phyloP scores from a whole-genome alignment of 2,329 filamentous ascomycete genomes.

The Lachnellula cervina region DNA sequence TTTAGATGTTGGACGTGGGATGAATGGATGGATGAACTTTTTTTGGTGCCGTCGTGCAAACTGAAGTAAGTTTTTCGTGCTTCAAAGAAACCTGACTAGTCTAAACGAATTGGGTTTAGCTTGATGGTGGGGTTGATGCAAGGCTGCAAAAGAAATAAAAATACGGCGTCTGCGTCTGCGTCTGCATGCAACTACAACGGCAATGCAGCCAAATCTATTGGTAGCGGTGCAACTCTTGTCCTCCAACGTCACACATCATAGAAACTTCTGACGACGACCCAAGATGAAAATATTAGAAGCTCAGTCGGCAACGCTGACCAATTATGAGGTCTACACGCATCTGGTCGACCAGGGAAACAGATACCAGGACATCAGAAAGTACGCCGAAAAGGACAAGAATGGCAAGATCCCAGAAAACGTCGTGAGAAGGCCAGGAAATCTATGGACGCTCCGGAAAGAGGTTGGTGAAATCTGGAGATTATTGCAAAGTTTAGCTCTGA shows the following conservation, averaged over 20 bases:
- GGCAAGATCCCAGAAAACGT: slow-evolving; percentile 13
- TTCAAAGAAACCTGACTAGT: neutral
- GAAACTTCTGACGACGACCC: neutral
- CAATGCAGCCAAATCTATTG: slow-evolving; percentile 2
- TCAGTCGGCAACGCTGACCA: slow-evolving; percentile 64
- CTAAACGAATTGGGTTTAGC: neutral
- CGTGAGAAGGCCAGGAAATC: slow-evolving; percentile 47
- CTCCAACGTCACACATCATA: neutral
- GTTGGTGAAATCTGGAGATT: slow-evolving; percentile 12
- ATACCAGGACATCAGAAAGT: slow-evolving; percentile 33
- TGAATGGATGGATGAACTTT: too few relatives aligned
- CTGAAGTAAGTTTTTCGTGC: neutral
- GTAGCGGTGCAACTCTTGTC: neutral
- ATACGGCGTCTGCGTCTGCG: too few relatives aligned
- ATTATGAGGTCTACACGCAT: slow-evolving; percentile 68
- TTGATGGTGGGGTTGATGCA: neutral
- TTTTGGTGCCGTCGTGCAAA: neutral
- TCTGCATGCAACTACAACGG: neutral
- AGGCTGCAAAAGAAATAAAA: neutral
- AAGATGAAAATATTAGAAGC: slow-evolving; percentile 65
- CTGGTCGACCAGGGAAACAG: slow-evolving; percentile 51
- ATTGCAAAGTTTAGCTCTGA: slow-evolving; percentile 4
- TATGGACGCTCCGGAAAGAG: slow-evolving; percentile 59
- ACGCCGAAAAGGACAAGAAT: slow-evolving; percentile 31
- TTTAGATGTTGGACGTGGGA: slow-evolving; percentile 9